Evolutionary conservation across 192 early-diverging fungal species (phyloP).

Genomic region (Coemansia sp.): DNA sequence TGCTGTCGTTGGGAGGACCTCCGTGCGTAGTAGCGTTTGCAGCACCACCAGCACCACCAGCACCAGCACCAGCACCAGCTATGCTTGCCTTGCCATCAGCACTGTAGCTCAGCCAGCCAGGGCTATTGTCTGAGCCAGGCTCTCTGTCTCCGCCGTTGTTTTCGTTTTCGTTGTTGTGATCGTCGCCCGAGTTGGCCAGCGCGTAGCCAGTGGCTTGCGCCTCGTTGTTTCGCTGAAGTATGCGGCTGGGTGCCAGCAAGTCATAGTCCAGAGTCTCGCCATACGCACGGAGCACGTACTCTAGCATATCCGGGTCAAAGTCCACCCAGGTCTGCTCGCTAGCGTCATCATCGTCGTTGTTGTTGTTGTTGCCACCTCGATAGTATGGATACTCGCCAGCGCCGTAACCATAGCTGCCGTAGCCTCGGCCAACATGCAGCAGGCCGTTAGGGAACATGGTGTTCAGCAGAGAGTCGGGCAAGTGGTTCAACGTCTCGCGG

Average conservation of each 20-base stretch:
- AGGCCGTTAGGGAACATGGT: slow-evolving; percentile 54
- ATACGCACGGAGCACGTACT: slow-evolving; percentile 54
- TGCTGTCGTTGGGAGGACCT: slow-evolving; percentile 36
- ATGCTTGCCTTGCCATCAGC: background rate
- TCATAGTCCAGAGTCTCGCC: slow-evolving; percentile 32
- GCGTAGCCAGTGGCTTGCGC: slow-evolving; percentile 1
- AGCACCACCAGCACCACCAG: slow-evolving; percentile 28
- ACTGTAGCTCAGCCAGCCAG: slow-evolving; percentile 43
- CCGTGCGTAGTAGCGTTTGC: background rate
- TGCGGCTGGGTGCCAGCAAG: slow-evolving; percentile 20
- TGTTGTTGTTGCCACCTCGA: background rate
- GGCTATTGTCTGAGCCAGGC: slow-evolving; percentile 12
- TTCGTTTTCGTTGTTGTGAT: slow-evolving; percentile 12
- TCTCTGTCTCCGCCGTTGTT: slow-evolving; percentile 1
- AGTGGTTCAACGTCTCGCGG: slow-evolving; percentile 55
- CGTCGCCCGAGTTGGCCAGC: slow-evolving; percentile 12
- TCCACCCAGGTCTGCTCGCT: slow-evolving; percentile 54
- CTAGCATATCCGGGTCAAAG: slow-evolving; percentile 57
- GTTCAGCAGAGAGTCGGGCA: slow-evolving; percentile 55
- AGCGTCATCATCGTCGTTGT: slow-evolving; percentile 14
- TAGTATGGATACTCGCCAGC: slow-evolving; percentile 34
- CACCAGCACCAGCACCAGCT: slow-evolving; percentile 33
- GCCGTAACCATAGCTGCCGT: slow-evolving; percentile 30
- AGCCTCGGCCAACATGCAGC: slow-evolving; percentile 32
- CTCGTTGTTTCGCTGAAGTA: slow-evolving; percentile 14